Evolutionary conservation across 1,139 yeast species (phyloP).

Genomic region (Geotrichum klebahnii): DNA sequence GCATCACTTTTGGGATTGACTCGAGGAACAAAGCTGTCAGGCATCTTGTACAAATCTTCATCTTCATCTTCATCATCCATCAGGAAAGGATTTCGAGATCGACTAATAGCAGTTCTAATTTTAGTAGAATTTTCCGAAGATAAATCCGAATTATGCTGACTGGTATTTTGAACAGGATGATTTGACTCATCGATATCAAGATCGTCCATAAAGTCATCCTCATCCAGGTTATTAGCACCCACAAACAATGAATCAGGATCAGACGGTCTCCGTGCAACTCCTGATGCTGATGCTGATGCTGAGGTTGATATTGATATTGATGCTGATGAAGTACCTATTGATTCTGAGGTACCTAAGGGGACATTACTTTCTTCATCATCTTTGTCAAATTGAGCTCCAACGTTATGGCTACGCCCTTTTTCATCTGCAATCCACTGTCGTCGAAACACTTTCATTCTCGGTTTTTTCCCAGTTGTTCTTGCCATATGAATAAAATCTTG

Average conservation of each 20-base stretch:
- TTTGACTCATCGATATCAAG: neutral
- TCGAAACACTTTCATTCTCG: constrained; percentile 32
- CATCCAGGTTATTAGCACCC: neutral
- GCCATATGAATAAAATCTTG: constrained; percentile 49
- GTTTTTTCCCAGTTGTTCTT: constrained; percentile 29
- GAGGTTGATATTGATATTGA: too few relatives aligned
- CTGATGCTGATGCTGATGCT: too few relatives aligned
- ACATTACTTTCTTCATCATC: neutral
- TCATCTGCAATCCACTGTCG: constrained; percentile 36
- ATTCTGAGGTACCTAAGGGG: too few relatives aligned
- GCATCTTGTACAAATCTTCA: constrained; percentile 15
- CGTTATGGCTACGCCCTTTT: constrained; percentile 22
- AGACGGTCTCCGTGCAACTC: neutral
- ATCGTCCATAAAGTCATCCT: constrained; percentile 3
- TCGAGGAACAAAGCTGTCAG: neutral
- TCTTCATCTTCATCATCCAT: constrained; percentile 17
- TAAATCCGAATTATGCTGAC: too few relatives aligned
- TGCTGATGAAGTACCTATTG: too few relatives aligned
- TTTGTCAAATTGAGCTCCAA: constrained; percentile 13
- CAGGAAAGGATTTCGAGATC: constrained; percentile 13
- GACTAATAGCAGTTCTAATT: neutral
- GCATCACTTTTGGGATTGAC: neutral
- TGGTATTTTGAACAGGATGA: neutral
- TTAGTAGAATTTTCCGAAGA: neutral
- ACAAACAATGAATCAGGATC: constrained; percentile 8